A percentile compares a stretch with the other conserved stretches of the same genome.
Conservation (phyloP, 371 early-diverging fungal species). For the Fennellomyces sp. region DNA sequence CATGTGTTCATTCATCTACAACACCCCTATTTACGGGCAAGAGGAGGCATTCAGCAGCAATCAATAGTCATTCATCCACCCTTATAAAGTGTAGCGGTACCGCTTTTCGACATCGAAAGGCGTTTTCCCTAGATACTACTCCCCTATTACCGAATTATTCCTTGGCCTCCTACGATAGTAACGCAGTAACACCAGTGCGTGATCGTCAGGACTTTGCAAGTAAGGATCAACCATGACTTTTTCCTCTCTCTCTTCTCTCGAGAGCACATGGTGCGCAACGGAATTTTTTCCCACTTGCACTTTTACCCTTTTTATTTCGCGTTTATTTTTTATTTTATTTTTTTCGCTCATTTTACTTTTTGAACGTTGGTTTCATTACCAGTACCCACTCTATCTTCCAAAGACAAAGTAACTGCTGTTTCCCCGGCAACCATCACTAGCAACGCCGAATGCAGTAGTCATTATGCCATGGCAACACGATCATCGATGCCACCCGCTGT, state of each 20-base stretch:
- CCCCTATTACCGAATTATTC: not conserved
- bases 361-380: no score
- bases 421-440: not conserved
- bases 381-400: no score
- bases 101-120: slow-evolving; percentile 5
- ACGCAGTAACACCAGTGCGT: not conserved
- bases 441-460: slow-evolving; percentile 8
- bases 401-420: no score
- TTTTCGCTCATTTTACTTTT: no score
- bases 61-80: not conserved
- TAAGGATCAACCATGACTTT: slow-evolving; percentile 1
- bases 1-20: not conserved
- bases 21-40: not conserved
- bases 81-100: not conserved
- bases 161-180: not conserved
- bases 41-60: slow-evolving; percentile 6
- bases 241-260: no score
- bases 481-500: slow-evolving; percentile 14
- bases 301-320: no score
- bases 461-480: slow-evolving; percentile 21
- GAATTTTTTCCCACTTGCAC: slow-evolving; percentile 1
- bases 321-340: no score
- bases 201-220: not conserved
- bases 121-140: slow-evolving; percentile 14
- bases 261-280: not conserved